Evolutionary conservation across 2,329 filamentous ascomycete genomes (phyloP), one percentile per base, ranked within the genome.

Genomic region (Fusarium palustre): DNA sequence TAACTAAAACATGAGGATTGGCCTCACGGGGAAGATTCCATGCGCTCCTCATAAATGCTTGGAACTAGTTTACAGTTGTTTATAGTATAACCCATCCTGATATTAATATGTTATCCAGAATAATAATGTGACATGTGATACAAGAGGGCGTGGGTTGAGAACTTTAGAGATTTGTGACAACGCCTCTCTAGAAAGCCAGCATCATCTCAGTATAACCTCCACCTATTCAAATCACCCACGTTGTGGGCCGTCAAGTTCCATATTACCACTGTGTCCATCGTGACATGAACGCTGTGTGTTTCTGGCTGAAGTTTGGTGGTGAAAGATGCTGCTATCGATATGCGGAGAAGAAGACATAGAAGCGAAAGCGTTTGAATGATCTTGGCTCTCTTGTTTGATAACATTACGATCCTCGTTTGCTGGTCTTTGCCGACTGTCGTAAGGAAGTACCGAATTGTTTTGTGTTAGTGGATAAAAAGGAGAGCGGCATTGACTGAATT

Each of bases 371-470:
- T 41, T 53, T 11, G 34, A 34, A 20, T 15, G 34, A 16, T 30
- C 31, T 18, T 18, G 34, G 11, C 49, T 33, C 36, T 63, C 55
- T 34, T 45, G 24, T 33, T 54, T 53, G 30, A 52, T 36, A 41
- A 25, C 13, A 20, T 42, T 25, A 28, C 41, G 16, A 8, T 10
- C 30, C 16, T 24, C 24, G 4, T 28, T 24, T 25, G 9, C 12
- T 16, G 57, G 53, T 15, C 34, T 41, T 39, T 31, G 61, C 12
- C 33, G 66, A 30, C 49, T 68, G n/a, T 56, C 50, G 10, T 34
- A 43, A 5, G 30, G 22, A 12, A 53, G 34, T 24, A 28, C 25
- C 42, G 31, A 25, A 42, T 31, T 46, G 28, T 39, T 22, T 12
- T 22, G 46, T 28, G 34, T 38, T 16, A 20, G 28, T 24, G 48